phyloP scores from a whole-genome alignment of 2,329 filamentous ascomycete species.

The Pseudogymnoascus sp. region DNA sequence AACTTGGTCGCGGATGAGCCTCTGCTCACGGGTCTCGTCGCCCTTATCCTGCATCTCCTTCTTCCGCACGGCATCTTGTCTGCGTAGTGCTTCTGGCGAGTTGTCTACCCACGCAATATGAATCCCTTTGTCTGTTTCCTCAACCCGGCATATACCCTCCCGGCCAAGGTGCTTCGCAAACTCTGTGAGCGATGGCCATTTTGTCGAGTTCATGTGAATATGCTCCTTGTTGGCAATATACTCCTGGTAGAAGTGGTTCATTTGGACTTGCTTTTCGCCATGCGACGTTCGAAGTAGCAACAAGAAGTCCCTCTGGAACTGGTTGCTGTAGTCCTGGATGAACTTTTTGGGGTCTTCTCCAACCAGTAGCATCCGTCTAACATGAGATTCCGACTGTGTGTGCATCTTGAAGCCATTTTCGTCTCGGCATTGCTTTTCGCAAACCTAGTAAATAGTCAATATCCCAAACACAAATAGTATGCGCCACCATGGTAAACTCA shows the following conservation, averaged over 20 bases:
- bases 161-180: slow-evolving; percentile 80
- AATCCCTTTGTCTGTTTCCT: slow-evolving; percentile 81
- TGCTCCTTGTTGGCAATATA: slow-evolving; percentile 85
- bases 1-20: slow-evolving; percentile 76
- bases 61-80: slow-evolving; percentile 71
- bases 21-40: slow-evolving; percentile 83
- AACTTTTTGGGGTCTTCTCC: slow-evolving; percentile 79
- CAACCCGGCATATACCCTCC: slow-evolving; percentile 81
- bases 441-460: slow-evolving; percentile 46
- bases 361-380: slow-evolving; percentile 80
- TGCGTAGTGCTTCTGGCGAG: slow-evolving; percentile 71
- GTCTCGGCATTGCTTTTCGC: slow-evolving; percentile 68
- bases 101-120: slow-evolving; percentile 89
- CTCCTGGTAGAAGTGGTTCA: slow-evolving; percentile 93
- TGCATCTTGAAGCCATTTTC: slow-evolving; percentile 92
- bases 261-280: slow-evolving; percentile 79
- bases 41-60: slow-evolving; percentile 84
- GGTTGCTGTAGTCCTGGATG: slow-evolving; percentile 72
- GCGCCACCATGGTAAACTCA: slow-evolving; percentile 25
- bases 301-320: slow-evolving; percentile 77
- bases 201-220: slow-evolving; percentile 88
- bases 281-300: slow-evolving; percentile 72
- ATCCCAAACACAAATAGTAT: background rate
- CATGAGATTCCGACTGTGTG: slow-evolving; percentile 74
- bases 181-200: slow-evolving; percentile 80